Conservation (phyloP, 495 filamentous ascomycete species). For the Aspergillus saccharolyticus region DNA sequence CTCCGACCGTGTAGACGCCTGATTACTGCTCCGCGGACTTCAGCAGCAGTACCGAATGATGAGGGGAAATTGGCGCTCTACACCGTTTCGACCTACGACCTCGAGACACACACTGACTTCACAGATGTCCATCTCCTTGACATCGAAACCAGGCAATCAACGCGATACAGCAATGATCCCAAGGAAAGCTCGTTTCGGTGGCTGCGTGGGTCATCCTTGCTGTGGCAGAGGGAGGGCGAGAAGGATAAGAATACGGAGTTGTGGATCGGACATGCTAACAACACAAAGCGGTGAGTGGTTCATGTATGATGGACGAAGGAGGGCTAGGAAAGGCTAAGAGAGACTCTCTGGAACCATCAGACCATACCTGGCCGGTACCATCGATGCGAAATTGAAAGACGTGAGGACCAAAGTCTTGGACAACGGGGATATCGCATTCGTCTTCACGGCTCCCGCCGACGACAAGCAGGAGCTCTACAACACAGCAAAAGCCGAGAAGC, state of each 20-base stretch:
- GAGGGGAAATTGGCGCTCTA: background rate
- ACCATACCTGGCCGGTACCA: background rate
- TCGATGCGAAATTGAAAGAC: background rate
- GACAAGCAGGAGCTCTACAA: background rate
- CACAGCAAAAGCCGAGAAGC: background rate
- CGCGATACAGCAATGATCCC: slow-evolving; percentile 1
- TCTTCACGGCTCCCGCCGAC: background rate
- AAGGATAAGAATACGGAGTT: background rate
- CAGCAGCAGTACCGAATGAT: background rate
- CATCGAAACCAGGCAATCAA: background rate
- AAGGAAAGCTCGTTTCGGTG: slow-evolving; percentile 3
- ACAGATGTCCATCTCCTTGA: background rate
- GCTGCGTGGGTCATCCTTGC: background rate
- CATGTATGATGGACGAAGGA: background rate
- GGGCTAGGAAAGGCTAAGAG: background rate
- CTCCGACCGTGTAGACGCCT: too few species aligned
- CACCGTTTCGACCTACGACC: background rate
- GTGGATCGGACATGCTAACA: background rate
- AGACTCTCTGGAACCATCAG: background rate
- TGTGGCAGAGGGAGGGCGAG: background rate
- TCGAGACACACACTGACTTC: background rate
- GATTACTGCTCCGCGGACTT: background rate
- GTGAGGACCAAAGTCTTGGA: background rate
- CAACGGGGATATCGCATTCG: background rate
- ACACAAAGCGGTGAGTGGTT: background rate